Evolutionary conservation across 192 early-diverging fungal genomes (phyloP), one percentile per base, ranked within the genome.

Genomic region (Backusella liffmaniae): DNA sequence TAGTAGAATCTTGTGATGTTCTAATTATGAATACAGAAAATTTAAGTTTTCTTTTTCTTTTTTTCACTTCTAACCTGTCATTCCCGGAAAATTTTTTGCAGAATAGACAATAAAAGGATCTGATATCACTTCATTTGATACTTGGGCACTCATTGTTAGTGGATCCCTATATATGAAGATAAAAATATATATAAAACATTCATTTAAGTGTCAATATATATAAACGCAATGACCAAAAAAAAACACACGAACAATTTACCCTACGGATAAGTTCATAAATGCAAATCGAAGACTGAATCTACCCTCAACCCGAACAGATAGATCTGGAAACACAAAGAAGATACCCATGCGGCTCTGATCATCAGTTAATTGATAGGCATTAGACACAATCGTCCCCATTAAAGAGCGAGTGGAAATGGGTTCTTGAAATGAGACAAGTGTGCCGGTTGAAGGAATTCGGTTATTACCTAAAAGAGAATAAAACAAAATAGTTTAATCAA

Each of bases 271-370:
- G 35, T 90, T 77, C 4, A 88, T 85, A 73, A 94, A 91, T 41
- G 85, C 85, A 83, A 93, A 94, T 78, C 87, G 88, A 32, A 94
- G 82, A 9, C 86, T 84, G 74, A 91, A 94, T 44, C 71, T 80
- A 7, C 93, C 93, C 83, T 94, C 93, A 3, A 90, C 90, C 39
- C 93, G 81, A n/a, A 94, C 91, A 18, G 90, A 92, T 41, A 94
- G 76, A 73, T 94, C 93, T 70, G 90, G 93, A 80, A 94, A 94
- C 35, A 94, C 85, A 73, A 94, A 94, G 62, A 91, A 94, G 34
- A 93, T 86, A 42, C 77, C 77, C n/a, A 36, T 15, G 30, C 23
- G 30, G 1, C 71, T 66, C n/a, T 79, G 56, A 5, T 32, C 49
- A 59, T 74, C 41, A 3, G 29, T 53, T 18, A 79, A 56, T 36